Percentiles rank a stretch among this genome's conserved stretches.
Conservation (phyloP, 306 rosid species). For the Quercus ilex region DNA sequence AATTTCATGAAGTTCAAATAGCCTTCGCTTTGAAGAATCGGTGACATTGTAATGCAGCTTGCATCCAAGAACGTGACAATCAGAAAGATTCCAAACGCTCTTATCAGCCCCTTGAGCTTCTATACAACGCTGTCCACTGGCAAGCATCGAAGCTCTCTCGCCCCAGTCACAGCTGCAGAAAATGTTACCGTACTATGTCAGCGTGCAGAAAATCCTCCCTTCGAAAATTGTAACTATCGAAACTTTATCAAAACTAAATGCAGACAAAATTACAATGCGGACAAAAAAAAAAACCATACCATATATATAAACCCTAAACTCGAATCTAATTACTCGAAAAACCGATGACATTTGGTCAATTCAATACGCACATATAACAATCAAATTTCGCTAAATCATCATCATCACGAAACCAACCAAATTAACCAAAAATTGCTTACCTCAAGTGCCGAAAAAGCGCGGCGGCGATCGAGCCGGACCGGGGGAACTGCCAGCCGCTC, state of each 20-base stretch:
- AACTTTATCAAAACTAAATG: background rate
- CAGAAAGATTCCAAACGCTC: slow-evolving; percentile 71
- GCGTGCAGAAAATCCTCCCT: background rate
- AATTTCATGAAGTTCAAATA: slow-evolving; percentile 88
- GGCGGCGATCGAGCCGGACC: slow-evolving; percentile 48
- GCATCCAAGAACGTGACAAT: slow-evolving; percentile 89
- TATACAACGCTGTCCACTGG: slow-evolving; percentile 29
- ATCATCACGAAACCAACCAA: too few species aligned
- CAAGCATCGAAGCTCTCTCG: slow-evolving; percentile 58
- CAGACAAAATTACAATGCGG: background rate
- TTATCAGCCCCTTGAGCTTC: slow-evolving; percentile 27
- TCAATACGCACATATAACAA: too few species aligned
- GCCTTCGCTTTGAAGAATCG: slow-evolving; percentile 50
- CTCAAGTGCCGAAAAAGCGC: slow-evolving; percentile 76
- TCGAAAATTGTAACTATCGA: too few species aligned
- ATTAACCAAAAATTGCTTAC: slow-evolving; percentile 21
- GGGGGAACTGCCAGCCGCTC: slow-evolving; percentile 91
- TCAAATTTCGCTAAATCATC: too few species aligned
- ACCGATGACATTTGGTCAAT: too few species aligned
- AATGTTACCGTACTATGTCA: slow-evolving; percentile 18
- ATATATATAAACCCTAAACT: too few species aligned
- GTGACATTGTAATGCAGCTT: slow-evolving; percentile 49
- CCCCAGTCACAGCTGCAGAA: slow-evolving; percentile 79
- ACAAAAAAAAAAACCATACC: background rate
- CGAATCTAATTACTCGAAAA: too few species aligned